Percentiles rank a stretch among this genome's conserved stretches.
Evolutionary conservation across 305 asterid species (phyloP).

Genomic region (Fraxinus platypoda): DNA sequence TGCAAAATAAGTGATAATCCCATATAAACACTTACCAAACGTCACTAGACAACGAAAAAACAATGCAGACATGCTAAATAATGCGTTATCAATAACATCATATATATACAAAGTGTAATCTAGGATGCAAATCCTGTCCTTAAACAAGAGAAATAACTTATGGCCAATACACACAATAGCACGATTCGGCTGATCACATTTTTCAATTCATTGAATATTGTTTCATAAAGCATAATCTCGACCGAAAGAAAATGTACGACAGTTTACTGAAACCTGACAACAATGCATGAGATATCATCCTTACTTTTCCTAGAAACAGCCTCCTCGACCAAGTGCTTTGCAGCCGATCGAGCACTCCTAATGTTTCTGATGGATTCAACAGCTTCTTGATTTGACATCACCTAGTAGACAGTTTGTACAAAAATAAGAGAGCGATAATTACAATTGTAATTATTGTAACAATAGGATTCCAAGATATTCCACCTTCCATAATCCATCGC

Average conservation of each 20-base stretch:
- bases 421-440: background rate
- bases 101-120: background rate
- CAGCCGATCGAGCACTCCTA: slow-evolving; percentile 66
- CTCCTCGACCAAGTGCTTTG: slow-evolving; percentile 64
- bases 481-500: slow-evolving; percentile 97
- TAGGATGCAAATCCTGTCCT: background rate
- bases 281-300: slow-evolving; percentile 92
- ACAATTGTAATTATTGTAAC: background rate
- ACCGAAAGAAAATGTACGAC: background rate
- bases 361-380: slow-evolving; percentile 60
- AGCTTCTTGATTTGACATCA: slow-evolving; percentile 87
- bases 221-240: background rate
- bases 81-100: background rate
- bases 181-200: background rate
- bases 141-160: background rate
- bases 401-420: slow-evolving; percentile 36
- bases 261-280: slow-evolving; percentile 60
- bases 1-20: background rate
- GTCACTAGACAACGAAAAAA: background rate
- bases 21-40: background rate
- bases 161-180: background rate
- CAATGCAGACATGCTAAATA: background rate
- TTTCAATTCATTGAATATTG: background rate
- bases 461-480: background rate
- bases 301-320: slow-evolving; percentile 72